Evolutionary conservation across 768 basidiomycete genomes (phyloP).

Genomic region (Xerocomellus intermedius): DNA sequence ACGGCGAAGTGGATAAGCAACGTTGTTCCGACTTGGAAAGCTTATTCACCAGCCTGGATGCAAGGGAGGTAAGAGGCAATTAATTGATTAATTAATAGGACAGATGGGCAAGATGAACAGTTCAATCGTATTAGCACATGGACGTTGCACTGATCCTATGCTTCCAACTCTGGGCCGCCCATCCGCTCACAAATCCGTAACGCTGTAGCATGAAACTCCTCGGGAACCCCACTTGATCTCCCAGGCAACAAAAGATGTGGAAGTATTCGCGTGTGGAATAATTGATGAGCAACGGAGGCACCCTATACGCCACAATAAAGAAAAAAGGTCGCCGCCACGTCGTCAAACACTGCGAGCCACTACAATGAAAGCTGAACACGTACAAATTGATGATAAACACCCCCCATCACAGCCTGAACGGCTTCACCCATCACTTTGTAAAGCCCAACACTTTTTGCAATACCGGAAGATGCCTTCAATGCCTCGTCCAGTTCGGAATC

Average conservation of each 20-base stretch:
- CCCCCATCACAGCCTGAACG: constrained; percentile 74
- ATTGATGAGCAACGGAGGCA: constrained; percentile 32
- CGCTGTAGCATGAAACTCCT: constrained; percentile 30
- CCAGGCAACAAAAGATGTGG: constrained; percentile 31
- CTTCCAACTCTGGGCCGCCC: constrained; percentile 25
- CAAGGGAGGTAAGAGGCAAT: neutral
- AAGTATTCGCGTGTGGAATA: constrained; percentile 37
- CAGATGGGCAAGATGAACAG: neutral
- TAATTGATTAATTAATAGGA: constrained; percentile 1
- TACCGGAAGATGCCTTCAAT: constrained; percentile 31
- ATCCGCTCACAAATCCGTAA: constrained; percentile 28
- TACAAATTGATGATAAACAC: constrained; percentile 79
- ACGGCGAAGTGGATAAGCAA: constrained; percentile 7
- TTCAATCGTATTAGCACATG: neutral
- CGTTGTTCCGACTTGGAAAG: constrained; percentile 11
- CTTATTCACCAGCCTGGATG: constrained; percentile 11
- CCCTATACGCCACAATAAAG: constrained; percentile 16
- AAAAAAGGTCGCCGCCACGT: constrained; percentile 5
- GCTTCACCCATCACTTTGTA: constrained; percentile 78
- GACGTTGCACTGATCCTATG: neutral
- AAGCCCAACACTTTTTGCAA: constrained; percentile 59
- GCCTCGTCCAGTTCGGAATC: constrained; percentile 30
- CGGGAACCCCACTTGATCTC: constrained; percentile 28
- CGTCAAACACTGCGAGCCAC: constrained; percentile 7
- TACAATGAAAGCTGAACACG: constrained; percentile 34